phyloP scores from a whole-genome alignment of 371 early-diverging fungal species.

The Cokeromyces recurvatus region DNA sequence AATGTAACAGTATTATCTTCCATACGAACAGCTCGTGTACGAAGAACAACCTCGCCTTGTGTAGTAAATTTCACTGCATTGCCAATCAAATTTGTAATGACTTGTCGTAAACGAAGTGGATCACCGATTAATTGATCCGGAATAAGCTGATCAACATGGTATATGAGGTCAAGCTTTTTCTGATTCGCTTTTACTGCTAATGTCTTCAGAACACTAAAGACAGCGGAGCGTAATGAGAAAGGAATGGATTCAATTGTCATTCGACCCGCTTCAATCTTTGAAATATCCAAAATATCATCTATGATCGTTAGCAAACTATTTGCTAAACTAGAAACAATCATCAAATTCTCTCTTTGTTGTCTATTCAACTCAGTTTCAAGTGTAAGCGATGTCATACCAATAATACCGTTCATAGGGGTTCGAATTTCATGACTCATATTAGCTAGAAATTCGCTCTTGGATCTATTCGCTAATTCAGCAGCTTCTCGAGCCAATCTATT shows the following conservation, averaged over 20 bases:
- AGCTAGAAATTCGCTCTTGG: conserved; percentile 72
- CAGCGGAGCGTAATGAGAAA: conserved; percentile 59
- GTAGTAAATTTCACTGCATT: conserved; percentile 86
- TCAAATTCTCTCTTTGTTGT: conserved; percentile 74
- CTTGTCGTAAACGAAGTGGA: conserved; percentile 69
- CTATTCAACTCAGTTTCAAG: conserved; percentile 61
- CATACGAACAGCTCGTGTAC: conserved; percentile 31
- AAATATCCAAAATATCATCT: conserved; percentile 79
- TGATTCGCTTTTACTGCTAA: conserved; percentile 64
- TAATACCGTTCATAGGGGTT: conserved; percentile 79
- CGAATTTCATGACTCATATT: conserved; percentile 75
- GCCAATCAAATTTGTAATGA: conserved; percentile 77
- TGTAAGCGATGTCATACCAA: conserved; percentile 69
- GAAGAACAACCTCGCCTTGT: conserved; percentile 59
- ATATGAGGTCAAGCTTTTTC: conserved; percentile 60
- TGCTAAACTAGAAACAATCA: conserved; percentile 65
- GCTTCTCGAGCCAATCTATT: conserved; percentile 69
- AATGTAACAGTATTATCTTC: conserved; percentile 41
- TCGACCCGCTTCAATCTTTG: conserved; percentile 80
- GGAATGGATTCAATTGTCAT: conserved; percentile 67
- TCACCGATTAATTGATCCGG: conserved; percentile 74
- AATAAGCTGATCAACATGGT: conserved; percentile 59
- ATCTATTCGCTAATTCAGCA: conserved; percentile 71
- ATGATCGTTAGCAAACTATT: conserved; percentile 70
- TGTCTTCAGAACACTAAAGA: conserved; percentile 63